Evolutionary conservation across 352 stramenopile species (phyloP).

Genomic region (Bremia lactucae): DNA sequence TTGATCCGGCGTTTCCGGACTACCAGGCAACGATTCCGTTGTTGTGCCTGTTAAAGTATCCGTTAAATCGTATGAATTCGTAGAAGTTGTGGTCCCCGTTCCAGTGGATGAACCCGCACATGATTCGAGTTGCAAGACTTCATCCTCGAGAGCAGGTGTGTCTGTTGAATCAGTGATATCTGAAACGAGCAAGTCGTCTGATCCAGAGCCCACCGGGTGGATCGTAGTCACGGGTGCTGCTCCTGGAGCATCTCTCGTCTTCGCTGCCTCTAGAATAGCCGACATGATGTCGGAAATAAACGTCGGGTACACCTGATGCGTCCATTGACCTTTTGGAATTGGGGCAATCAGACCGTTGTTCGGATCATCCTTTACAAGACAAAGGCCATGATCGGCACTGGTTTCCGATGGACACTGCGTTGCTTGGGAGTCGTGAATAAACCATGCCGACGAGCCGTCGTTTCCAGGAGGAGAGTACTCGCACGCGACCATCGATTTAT

Average conservation of each 20-base stretch:
- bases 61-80: neutral
- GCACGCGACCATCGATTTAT: conserved; percentile 39
- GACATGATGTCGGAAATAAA: conserved; percentile 42
- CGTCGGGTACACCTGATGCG: conserved; percentile 40
- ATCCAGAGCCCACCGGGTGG: too few species aligned
- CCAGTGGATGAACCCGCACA: conserved; percentile 3
- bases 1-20: too few species aligned
- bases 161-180: neutral
- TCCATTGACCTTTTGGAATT: conserved; percentile 39
- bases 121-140: conserved; percentile 2
- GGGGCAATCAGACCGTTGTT: conserved; percentile 44
- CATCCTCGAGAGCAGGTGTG: neutral
- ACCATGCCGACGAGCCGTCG: conserved; percentile 44
- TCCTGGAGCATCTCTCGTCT: conserved; percentile 15
- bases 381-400: conserved; percentile 30
- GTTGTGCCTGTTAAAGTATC: too few species aligned
- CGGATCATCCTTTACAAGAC: conserved; percentile 37
- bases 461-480: conserved; percentile 54
- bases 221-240: neutral
- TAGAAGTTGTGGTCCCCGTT: conserved; percentile 2
- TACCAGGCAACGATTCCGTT: neutral
- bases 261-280: conserved; percentile 26
- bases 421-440: conserved; percentile 33
- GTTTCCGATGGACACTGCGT: conserved; percentile 39
- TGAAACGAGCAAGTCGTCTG: too few species aligned